A percentile compares a stretch with the other conserved stretches of the same genome.
Conservation (phyloP, 441 rosid genomes). For the Aleurites moluccanus region DNA sequence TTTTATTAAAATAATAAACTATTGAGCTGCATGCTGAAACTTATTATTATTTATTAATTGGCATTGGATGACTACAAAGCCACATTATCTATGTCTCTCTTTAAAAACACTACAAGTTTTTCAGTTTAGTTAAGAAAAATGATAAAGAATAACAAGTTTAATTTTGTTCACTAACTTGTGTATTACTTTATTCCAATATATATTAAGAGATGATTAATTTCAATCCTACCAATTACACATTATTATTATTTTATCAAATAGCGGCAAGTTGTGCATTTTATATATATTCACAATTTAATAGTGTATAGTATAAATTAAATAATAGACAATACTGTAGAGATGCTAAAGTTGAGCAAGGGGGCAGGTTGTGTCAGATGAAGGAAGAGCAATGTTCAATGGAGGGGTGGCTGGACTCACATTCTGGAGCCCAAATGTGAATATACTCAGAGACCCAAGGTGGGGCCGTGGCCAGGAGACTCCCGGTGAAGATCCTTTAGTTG, state of each 20-base stretch:
- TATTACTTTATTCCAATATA: no score
- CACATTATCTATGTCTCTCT: background rate
- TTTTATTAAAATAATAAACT: no score
- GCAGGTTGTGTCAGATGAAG: slow-evolving; percentile 97
- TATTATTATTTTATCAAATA: background rate
- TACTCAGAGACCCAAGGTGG: slow-evolving; percentile 95
- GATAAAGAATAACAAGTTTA: background rate
- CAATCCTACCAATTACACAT: no score
- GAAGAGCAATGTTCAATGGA: slow-evolving; percentile 94
- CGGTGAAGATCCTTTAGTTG: slow-evolving; percentile 87
- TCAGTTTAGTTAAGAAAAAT: background rate
- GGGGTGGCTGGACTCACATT: slow-evolving; percentile 86
- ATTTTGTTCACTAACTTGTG: background rate
- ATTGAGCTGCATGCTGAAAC: no score
- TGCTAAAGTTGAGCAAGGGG: background rate
- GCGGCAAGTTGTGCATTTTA: slow-evolving; percentile 2
- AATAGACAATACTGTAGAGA: background rate
- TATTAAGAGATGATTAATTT: no score
- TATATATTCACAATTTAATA: background rate
- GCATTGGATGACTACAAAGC: background rate
- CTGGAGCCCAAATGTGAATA: slow-evolving; percentile 97
- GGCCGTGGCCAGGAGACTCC: slow-evolving; percentile 98
- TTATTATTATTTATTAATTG: background rate
- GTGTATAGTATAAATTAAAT: no score
- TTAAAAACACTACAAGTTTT: background rate